Base-by-base conservation (phyloP, 164 flowering plant genomes). In the Stephania japonica region DNA sequence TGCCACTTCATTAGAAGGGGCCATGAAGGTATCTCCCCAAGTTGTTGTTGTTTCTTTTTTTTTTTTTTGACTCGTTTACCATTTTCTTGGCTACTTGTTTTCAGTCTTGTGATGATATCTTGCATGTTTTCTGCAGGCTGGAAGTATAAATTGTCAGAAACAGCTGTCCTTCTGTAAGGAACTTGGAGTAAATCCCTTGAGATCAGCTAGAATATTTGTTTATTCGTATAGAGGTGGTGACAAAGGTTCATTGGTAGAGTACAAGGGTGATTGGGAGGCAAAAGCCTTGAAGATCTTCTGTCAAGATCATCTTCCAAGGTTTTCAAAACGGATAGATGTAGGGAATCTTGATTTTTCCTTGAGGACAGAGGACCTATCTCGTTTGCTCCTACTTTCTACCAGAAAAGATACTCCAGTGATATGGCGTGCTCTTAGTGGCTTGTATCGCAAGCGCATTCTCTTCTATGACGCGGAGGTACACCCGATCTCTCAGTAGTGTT, bases 341-440 rank as follows among this genome's bases (percentile, higher is more conserved):
- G 71, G 74, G 42, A 49, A 50, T 42, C 77, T 88, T 77, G 89
- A 86, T 42, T 72, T 80, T 73, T 73, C 75, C 4, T 78, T 82
- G 27, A 77, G 75, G 50, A 72, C 74, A 4, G 85, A 78, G 67
- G 76, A 68, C 59, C 76, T 86, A 32, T 97, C 97, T 42, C 84
- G 80, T 69, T 91, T 94, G 56, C 75, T 94, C 79, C 89, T 94
- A 73, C 85, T 94, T 70, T 92, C 99, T n/a, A 82, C 90, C 70
- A 92, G 91, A 81, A 94, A 88, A 69, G 90, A 88, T 72, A 92
- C 97, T 25, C 97, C 99, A 59, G 88, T 87, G 25, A 92, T 94
- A 62, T 94, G 99, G 99, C 94, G 95, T 80, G 90, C 79, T 66
- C 91, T 94, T 16, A 89, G 95, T 78, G 99, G 99, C 67, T 78